Conservation (phyloP, 2,329 filamentous ascomycete species). For the Capronia coronata region DNA sequence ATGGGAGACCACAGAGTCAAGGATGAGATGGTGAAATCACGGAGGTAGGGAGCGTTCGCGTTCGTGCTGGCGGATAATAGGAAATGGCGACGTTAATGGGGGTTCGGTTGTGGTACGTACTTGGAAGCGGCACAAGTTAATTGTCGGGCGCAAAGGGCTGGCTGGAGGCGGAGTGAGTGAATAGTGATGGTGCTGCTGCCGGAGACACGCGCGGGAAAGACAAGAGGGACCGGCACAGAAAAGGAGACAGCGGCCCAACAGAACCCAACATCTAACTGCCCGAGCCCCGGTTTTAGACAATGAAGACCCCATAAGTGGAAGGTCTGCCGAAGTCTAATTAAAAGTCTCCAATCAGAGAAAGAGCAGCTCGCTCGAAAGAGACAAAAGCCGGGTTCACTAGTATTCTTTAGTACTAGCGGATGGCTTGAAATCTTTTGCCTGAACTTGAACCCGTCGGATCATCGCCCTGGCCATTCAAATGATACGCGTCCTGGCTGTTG, state of each 20-base stretch:
- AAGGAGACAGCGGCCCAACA: not conserved
- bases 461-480: not conserved
- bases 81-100: not conserved
- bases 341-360: not conserved
- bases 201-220: not conserved
- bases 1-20: not conserved
- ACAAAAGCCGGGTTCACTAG: no score
- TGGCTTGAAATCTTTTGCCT: not conserved
- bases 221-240: not conserved
- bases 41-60: no score
- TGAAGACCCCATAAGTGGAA: not conserved
- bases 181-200: no score
- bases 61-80: not conserved
- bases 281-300: not conserved
- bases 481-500: not conserved
- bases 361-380: not conserved
- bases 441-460: not conserved
- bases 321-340: not conserved
- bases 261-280: not conserved
- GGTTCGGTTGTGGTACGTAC: not conserved
- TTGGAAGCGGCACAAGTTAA: not conserved
- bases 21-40: slow-evolving; percentile 3
- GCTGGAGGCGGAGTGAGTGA: not conserved
- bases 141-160: not conserved
- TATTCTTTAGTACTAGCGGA: not conserved